Base-by-base conservation (phyloP, 208 protist species). In the Wallacemonas sp. region DNA sequence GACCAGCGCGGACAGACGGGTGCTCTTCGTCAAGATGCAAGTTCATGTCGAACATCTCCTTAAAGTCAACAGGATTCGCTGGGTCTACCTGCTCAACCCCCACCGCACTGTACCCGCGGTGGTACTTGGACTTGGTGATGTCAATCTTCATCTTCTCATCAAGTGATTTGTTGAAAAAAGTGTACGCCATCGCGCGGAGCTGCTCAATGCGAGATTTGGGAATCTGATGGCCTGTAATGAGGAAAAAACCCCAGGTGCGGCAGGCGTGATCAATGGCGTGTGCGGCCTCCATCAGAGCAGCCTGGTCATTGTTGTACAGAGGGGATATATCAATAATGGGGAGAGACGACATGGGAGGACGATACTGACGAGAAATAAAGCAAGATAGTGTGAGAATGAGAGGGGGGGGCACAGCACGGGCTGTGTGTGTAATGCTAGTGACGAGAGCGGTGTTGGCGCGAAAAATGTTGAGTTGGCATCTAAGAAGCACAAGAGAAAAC, bases 171-270 rank as follows among this genome's bases (percentile, higher is more conserved):
- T 67, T 55, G 56, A 95, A 95, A 66, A 95, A 82, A 27, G 24
- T 31, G 39, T 74, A 64, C 3, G 80, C 76, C 75, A 83, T 80
- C 66, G 56, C 41, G n/a, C 64, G 78, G 51, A 94, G 69, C 60
- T 77, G 46, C 27, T 77, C 39, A 0, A 78, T 66, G 19, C 81
- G 78, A 11, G 56, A 62, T 55, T 62, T 63, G 36, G 75, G 68
- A 46, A 94, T 86, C 46, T 72, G 38, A 70, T 94, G 80, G 26
- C 82, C 80, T 38, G 72, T 72, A 56, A 95, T 84, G 78, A 92
- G 92, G 70, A 95, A 92, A 70, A 95, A 95, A 42, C 88, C 88
- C 81, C 75, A 90, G 1, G 59, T 81, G 61, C 79, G 80, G 66
- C 85, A 95, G 6, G 85, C 83, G 22, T 86, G 61, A 34, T 89